These are phyloP conservation scores for Aspergillus nomiae DNA, from an alignment of 2,329 filamentous ascomycete species.

Conservation along the genomic window DNA sequence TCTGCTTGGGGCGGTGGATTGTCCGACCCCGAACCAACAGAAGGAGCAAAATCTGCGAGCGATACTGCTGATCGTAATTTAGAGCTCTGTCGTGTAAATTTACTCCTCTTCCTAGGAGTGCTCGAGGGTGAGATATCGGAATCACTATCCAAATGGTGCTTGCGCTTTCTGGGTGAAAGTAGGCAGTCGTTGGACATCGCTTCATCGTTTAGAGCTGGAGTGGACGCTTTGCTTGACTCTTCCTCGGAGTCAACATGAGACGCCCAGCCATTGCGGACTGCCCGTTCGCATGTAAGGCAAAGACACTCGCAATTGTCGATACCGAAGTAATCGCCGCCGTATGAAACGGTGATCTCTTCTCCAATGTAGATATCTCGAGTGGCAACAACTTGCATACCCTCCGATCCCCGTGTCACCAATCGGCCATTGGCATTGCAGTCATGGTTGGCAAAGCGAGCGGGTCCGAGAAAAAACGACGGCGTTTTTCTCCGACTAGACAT, in stretches of 20 bases:
- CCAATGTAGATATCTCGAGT: constrained; percentile 78
- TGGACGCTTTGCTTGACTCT: constrained; percentile 34
- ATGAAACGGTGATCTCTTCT: constrained; percentile 95
- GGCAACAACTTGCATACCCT: constrained; percentile 89
- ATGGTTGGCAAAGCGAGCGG: constrained; percentile 94
- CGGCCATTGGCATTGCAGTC: constrained; percentile 92
- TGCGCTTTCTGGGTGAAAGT: constrained; percentile 31
- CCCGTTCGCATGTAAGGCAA: constrained; percentile 81
- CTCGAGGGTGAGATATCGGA: constrained; percentile 27
- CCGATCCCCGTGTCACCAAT: constrained; percentile 77
- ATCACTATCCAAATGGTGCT: constrained; percentile 29
- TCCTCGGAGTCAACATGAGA: constrained; percentile 43
- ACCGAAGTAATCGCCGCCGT: constrained; percentile 95
- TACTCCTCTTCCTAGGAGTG: constrained; percentile 36
- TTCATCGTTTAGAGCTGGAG: constrained; percentile 33
- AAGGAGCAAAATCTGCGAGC: constrained; percentile 30
- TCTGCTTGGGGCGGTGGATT: constrained; percentile 11
- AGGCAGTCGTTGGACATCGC: constrained; percentile 16
- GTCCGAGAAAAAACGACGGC: constrained; percentile 89
- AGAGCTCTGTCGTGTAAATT: constrained; percentile 37
- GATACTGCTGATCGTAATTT: constrained; percentile 42
- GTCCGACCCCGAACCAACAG: constrained; percentile 23
- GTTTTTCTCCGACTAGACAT: constrained; percentile 90
- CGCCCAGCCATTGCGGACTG: constrained; percentile 79
- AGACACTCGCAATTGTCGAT: constrained; percentile 93